Evolutionary conservation across 768 basidiomycete genomes (phyloP), one percentile per base, ranked within the genome.

Genomic region (Xerocomus spinulosus): DNA sequence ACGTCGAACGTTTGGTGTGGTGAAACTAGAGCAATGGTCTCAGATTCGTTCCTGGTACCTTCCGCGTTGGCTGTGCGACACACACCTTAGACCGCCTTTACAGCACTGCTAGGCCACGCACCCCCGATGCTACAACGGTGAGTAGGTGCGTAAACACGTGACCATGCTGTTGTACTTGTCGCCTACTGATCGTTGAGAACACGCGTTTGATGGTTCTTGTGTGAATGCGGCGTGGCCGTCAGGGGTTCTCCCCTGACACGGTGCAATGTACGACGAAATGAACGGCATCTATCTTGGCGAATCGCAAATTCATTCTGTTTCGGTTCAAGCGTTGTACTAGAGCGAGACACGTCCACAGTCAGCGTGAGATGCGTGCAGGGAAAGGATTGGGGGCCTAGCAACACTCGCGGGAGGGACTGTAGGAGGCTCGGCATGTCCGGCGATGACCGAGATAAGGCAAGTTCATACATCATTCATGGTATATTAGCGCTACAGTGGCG

Each of bases 231-330:
- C 57, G 50, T 54, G 58, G 58, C 57, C 43, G 36, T 57, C 55
- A 66, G 55, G 55, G 57, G 61, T 32, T 34, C 24, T 9, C 44
- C 54, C 49, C 46, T 65, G 49, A 50, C 42, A 48, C 38, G 42
- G 39, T 49, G 51, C 38, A 23, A 43, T 5, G 32, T 28, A 43
- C 12, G 29, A 37, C 42, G 33, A 52, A 61, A 62, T 61, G 62
- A 62, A 62, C 58, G 55, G 62, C 52, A 63, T 48, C 35, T 46
- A 49, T 46, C 43, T 39, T 50, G 50, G 50, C 29, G 63, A 50
- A 49, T 53, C 53, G 42, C 51, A 52, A 50, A 50, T 47, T 49
- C 3, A 49, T 32, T 32, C 40, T 24, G 45, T 42, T 44, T 50
- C 46, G 48, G 58, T 26, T 46, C 53, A n/a, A 37, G 35, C 23